Percentiles rank a stretch among this genome's conserved stretches.
These are phyloP conservation scores for Hemisphaericaspora subhashii DNA, from an alignment of 1,139 yeast species.

Conservation along the genomic window DNA sequence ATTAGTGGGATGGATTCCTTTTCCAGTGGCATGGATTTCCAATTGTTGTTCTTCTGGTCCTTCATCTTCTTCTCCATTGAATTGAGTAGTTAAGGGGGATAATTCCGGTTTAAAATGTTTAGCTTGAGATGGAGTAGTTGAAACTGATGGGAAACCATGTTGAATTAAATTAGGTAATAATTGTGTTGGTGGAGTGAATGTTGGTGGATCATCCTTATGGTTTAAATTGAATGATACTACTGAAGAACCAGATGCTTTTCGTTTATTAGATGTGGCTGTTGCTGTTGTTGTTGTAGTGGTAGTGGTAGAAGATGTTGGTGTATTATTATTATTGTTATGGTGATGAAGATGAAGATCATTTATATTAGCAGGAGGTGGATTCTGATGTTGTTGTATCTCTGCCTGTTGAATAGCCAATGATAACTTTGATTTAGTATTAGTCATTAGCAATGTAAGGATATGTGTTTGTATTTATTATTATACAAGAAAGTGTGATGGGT, in stretches of 20 bases:
- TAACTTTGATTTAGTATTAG: slow-evolving; percentile 42
- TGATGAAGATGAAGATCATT: slow-evolving; percentile 14
- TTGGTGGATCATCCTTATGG: background rate
- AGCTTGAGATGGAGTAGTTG: slow-evolving; percentile 26
- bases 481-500: no score
- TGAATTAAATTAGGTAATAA: slow-evolving; percentile 26
- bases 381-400: slow-evolving; percentile 19
- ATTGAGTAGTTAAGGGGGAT: slow-evolving; percentile 37
- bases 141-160: slow-evolving; percentile 27
- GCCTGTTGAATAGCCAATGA: slow-evolving; percentile 50
- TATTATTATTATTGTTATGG: slow-evolving; percentile 11
- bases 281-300: slow-evolving; percentile 1
- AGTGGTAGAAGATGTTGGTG: slow-evolving; percentile 1
- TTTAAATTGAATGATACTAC: background rate
- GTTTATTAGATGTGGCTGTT: slow-evolving; percentile 2
- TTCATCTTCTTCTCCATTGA: slow-evolving; percentile 16
- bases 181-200: slow-evolving; percentile 14
- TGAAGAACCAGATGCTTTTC: slow-evolving; percentile 1
- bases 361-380: slow-evolving; percentile 3
- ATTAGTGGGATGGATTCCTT: slow-evolving; percentile 1
- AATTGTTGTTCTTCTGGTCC: slow-evolving; percentile 9
- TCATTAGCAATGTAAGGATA: slow-evolving; percentile 21
- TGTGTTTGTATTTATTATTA: background rate
- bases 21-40: slow-evolving; percentile 15
- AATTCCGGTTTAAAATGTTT: slow-evolving; percentile 37